phyloP scores from a whole-genome alignment of 2,329 filamentous ascomycete genomes.

The Microthyrium microscopicum region DNA sequence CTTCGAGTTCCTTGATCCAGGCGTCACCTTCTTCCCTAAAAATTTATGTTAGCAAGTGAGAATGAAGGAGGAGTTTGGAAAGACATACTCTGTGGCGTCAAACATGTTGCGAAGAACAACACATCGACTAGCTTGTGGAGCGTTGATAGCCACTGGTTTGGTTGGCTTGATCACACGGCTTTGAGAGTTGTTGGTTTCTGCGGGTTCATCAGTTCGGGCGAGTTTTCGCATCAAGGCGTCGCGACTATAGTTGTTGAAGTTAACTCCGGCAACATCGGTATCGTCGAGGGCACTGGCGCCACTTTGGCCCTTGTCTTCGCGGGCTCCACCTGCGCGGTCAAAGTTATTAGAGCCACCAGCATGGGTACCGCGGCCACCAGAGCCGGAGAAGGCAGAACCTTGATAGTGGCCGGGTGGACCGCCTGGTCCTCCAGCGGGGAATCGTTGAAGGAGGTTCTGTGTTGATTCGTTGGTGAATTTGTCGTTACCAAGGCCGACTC shows the following conservation, averaged over 20 bases:
- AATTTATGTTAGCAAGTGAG: neutral
- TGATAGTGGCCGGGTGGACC: constrained; percentile 44
- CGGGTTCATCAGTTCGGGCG: constrained; percentile 77
- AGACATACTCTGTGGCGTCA: constrained; percentile 69
- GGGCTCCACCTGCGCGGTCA: constrained; percentile 75
- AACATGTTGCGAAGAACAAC: constrained; percentile 94
- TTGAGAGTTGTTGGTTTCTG: constrained; percentile 54
- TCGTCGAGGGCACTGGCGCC: constrained; percentile 93
- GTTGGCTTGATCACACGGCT: constrained; percentile 29
- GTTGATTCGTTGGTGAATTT: constrained; percentile 98
- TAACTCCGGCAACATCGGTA: constrained; percentile 92
- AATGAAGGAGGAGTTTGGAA: neutral
- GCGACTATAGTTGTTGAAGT: constrained; percentile 98
- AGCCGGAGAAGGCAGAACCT: constrained; percentile 80
- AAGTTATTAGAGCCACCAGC: constrained; percentile 57
- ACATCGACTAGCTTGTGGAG: constrained; percentile 85
- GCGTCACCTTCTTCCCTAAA: constrained; percentile 64
- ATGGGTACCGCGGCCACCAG: constrained; percentile 72
- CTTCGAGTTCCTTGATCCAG: constrained; percentile 89
- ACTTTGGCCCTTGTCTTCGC: constrained; percentile 72
- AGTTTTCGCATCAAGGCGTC: constrained; percentile 98
- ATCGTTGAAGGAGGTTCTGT: constrained; percentile 79
- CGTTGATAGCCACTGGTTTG: constrained; percentile 65
- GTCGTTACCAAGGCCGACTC: constrained; percentile 98
- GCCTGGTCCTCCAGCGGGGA: constrained; percentile 66